phyloP scores from a whole-genome alignment of 108 stramenopile genomes.

The Cyclotella choctawhatcheeana region DNA sequence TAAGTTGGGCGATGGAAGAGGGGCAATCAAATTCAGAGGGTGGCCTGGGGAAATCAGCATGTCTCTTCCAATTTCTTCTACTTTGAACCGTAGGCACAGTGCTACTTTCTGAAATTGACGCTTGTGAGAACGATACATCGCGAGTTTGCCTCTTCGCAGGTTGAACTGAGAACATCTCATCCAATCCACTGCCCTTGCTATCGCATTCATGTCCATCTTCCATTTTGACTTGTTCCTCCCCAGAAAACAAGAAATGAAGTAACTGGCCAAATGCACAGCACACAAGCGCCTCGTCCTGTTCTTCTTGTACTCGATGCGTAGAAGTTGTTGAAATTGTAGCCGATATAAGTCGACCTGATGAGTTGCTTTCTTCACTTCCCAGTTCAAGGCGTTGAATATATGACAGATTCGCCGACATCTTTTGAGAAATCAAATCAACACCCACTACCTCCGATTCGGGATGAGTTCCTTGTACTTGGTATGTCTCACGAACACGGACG shows the following conservation, averaged over 20 bases:
- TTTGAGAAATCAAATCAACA: not conserved
- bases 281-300: not conserved
- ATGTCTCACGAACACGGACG: not conserved
- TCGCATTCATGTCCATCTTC: no score
- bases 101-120: not conserved
- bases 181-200: not conserved
- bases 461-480: not conserved
- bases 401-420: not conserved
- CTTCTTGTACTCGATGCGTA: not conserved
- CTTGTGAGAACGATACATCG: slow-evolving; percentile 1
- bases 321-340: not conserved
- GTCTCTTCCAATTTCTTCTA: no score
- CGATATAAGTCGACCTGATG: not conserved
- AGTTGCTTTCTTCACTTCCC: not conserved
- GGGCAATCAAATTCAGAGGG: not conserved
- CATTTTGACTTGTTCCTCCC: not conserved
- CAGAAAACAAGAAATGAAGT: slow-evolving; percentile 5
- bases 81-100: no score
- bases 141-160: slow-evolving; percentile 1
- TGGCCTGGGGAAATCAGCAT: no score
- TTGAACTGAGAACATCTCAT: not conserved
- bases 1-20: not conserved
- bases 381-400: not conserved
- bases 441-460: not conserved
- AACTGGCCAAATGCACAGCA: not conserved